Evolutionary conservation across 169 alveolate genomes (phyloP), one percentile per base, ranked within the genome.

Genomic region (Cryptosporidium baileyi): DNA sequence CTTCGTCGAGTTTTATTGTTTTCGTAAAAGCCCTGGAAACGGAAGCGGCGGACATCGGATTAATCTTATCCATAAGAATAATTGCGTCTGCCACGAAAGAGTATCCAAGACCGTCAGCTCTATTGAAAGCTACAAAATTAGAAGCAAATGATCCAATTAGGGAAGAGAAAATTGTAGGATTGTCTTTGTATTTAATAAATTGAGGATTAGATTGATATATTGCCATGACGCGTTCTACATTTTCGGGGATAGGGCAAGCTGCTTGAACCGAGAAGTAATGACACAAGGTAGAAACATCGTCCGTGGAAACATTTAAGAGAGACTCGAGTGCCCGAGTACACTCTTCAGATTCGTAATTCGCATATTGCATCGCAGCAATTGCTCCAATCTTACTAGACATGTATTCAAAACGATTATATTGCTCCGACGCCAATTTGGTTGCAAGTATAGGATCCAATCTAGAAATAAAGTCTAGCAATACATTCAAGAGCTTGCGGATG

Each of bases 31-130:
- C 45, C 44, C 85, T 74, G 4, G 85, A 52, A 19, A 52, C 41
- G n/a, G 30, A 17, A 8, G 96, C 88, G 44, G 96, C 93, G 1
- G 92, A 89, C 80, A 82, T 90, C 6, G 95, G 91, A 54, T 93
- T 93, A 1, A 93, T 89, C 36, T 80, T 79, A 65, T 93, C 96
- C 19, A 90, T 92, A 11, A 80, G 61, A 51, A 92, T 80, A 11
- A 93, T 90, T 40, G 89, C 82, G 54, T 93, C 96, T 9, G 96
- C 94, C 30, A 93, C 51, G 51, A 93, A 82, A 80, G 85, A 82
- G 89, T 93, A 93, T 40, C 96, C 96, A 32, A 85, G 92, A 15
- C 96, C 96, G 45, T 90, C 82, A 15, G 85, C 90, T 60, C 89
- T 63, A 82, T 92, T 93, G 88, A 89, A 90, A 26, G 91, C 91